Evolutionary conservation across 2,329 filamentous ascomycete genomes (phyloP).

Genomic region (Calcarisporium arbuscula): DNA sequence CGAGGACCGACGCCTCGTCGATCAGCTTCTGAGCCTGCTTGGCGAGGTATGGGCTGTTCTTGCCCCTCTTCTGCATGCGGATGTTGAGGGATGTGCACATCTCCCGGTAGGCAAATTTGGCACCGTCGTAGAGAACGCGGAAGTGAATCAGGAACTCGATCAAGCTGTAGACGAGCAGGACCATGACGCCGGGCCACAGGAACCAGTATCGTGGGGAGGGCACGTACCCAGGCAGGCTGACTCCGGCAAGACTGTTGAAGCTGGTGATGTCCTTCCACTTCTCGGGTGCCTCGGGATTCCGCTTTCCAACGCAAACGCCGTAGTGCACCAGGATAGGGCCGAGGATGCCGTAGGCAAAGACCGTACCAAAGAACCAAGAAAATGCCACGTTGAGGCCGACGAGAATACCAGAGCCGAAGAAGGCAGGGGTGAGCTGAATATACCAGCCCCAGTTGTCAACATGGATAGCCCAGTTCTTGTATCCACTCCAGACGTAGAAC

Average conservation of each 20-base stretch:
- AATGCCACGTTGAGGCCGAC: constrained; percentile 48
- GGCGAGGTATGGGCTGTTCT: constrained; percentile 24
- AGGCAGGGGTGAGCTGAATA: constrained; percentile 53
- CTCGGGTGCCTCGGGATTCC: constrained; percentile 12
- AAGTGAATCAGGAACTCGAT: constrained; percentile 35
- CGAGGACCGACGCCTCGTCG: constrained; percentile 19
- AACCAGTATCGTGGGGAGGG: constrained; percentile 36
- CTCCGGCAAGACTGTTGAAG: constrained; percentile 25
- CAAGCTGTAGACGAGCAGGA: constrained; percentile 34
- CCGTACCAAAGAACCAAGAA: constrained; percentile 50
- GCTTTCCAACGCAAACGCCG: constrained; percentile 43
- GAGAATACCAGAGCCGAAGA: constrained; percentile 50
- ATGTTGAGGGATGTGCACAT: constrained; percentile 23
- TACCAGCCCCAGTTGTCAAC: constrained; percentile 58
- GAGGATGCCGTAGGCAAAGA: constrained; percentile 50
- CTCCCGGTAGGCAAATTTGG: constrained; percentile 26
- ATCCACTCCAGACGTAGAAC: constrained; percentile 49
- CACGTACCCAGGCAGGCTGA: constrained; percentile 19
- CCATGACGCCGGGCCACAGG: constrained; percentile 38
- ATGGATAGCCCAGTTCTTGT: constrained; percentile 42
- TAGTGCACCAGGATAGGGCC: constrained; percentile 40
- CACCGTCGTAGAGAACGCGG: constrained; percentile 27
- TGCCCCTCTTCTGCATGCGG: constrained; percentile 23
- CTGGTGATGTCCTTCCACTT: constrained; percentile 23
- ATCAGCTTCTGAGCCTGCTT: constrained; percentile 29